Base-by-base conservation (phyloP, 495 filamentous ascomycete genomes). In the Talaromyces trachyspermus region DNA sequence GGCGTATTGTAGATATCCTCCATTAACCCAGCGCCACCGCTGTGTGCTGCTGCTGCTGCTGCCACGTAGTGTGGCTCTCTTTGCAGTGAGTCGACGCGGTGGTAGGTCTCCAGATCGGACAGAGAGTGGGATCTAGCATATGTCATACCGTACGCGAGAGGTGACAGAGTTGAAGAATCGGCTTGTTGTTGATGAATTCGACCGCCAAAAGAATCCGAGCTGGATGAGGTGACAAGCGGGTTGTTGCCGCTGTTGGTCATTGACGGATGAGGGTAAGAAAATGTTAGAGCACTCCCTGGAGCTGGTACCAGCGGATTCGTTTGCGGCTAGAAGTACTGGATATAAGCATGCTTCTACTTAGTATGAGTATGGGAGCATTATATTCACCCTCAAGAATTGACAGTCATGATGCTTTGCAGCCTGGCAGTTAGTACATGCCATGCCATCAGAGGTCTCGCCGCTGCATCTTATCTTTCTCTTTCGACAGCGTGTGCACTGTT, bases 391-490 rank as follows among this genome's bases (percentile, higher is more conserved):
- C 41, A 89, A 65, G 57, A 94, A 95, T 36, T 81, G 79, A 64
- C 89, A 95, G 19, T 70, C 68, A 14, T 83, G 75, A 26, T 73
- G 72, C 24, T 84, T 83, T 44, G 89, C 80, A 50, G 67, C 75
- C 52, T 82, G 85, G 70, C 92, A 98, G 64, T 89, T 95, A 12
- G 75, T 65, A 59, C 92, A 98, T 23, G 86, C 86, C 18, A 70
- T 69, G 8, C 83, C 85, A 58, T 86, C 76, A 20, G 82, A 83
- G 4, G 74, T 72, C 61, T 96, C 90, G 25, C 91, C 92, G 50
- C 86, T 95, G 69, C 92, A 98, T 60, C 88, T 85, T 57, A 98
- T 98, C 71, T 98, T 98, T 43, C 92, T 77, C 62, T 89, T 89
- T 41, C 92, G 82, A 60, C 92, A 98, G 50, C 92, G 81, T 23